These are phyloP conservation scores for Rhododendron simsii DNA, from an alignment of 148 eudicot species.

Conservation along the genomic window DNA sequence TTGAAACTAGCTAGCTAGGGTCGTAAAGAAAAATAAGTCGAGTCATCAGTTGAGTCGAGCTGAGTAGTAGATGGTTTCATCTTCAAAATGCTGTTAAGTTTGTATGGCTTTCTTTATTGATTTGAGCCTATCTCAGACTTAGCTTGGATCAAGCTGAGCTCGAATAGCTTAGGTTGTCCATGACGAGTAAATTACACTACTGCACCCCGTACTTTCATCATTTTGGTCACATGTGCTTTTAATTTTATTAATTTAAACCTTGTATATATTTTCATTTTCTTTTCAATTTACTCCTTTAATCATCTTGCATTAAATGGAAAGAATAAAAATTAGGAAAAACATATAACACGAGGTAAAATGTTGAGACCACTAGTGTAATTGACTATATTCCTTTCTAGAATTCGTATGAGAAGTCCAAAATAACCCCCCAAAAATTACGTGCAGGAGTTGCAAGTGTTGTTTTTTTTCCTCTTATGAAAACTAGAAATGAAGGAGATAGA, in stretches of 20 bases:
- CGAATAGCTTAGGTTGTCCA: not conserved
- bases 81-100: not conserved
- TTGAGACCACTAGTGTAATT: too few species aligned
- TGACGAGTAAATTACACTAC: not conserved
- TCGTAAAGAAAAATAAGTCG: not conserved
- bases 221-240: not conserved
- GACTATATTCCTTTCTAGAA: not conserved
- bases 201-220: not conserved
- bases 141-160: not conserved
- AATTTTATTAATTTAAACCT: not conserved
- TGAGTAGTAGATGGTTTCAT: not conserved
- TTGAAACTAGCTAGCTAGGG: not conserved
- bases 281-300: not conserved
- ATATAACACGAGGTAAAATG: not conserved
- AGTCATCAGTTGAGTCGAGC: not conserved
- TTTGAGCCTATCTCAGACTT: not conserved
- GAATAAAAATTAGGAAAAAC: not conserved
- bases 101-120: not conserved
- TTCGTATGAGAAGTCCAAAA: not conserved
- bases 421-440: not conserved
- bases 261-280: not conserved
- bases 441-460: not conserved
- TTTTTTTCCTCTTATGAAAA: too few species aligned
- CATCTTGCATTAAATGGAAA: not conserved
- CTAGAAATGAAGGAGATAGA: not conserved